Evolutionary conservation across 129 eudicot genomes (phyloP), one percentile per base, ranked within the genome.

Genomic region (Gnaphalium uliginosum): DNA sequence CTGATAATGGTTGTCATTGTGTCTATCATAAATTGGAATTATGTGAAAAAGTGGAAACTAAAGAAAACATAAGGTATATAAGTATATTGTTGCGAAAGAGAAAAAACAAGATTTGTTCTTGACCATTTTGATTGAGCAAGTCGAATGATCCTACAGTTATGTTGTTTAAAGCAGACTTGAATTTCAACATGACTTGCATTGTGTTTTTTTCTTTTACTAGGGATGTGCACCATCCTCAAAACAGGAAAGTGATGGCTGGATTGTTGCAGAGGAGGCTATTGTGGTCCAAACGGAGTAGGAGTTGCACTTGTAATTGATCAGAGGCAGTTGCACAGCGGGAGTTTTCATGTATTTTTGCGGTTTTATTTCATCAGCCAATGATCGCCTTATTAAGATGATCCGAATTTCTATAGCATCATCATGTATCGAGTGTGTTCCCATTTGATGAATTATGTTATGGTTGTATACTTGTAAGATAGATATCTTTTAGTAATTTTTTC

Each of bases 251-350:
- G 84, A 81, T 22, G 98, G 87, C 17, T 93, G 98, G 98, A 24
- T 83, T 66, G 83, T 93, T 13, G 86, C 87, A 1, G 89, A 93
- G 81, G 98, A 93, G 75, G 86, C 84, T 46, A 76, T 88, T 60
- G 78, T 85, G 63, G 78, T 91, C 43, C 96, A 93, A 69, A 74
- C 72, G 4, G 96, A 90, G 78, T 81, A 79, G 82, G 24, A 54
- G 32, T 26, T 4, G 51, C 43, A 51, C 26, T 51, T 62, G 6
- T 27, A 50, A 21, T 60, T 21, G 41, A 48, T 18, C 22, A 63
- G 41, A 37, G 61, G 18, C 23, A 9, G 6, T 39, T 23, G 35
- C 51, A 43, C 51, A 6, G 66, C n/a, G 13, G 29, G 54, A 66
- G 5, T 66, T 66, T 66, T 5, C 22, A 0, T 51, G 39, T 50